These are phyloP conservation scores for Thermomucor indicae-seudaticae DNA, from an alignment of 371 early-diverging fungal genomes.

Conservation along the genomic window DNA sequence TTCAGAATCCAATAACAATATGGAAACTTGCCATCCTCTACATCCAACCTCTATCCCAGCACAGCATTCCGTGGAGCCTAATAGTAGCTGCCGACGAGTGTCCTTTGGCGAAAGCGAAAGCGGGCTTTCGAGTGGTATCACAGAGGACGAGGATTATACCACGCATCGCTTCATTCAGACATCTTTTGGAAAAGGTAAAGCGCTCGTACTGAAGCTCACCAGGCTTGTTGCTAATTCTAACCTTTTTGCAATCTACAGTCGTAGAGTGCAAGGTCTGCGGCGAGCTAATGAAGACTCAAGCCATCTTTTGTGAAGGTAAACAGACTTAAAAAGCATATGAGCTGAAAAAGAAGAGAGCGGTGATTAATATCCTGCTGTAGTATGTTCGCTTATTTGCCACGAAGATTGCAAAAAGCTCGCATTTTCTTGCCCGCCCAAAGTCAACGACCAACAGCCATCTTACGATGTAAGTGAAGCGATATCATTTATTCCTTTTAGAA, in stretches of 20 bases:
- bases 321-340: background rate
- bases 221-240: background rate
- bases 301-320: conserved; percentile 36
- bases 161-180: conserved; percentile 33
- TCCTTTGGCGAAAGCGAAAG: too few species aligned
- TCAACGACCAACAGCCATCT: conserved; percentile 28
- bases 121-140: background rate
- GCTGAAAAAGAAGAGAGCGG: background rate
- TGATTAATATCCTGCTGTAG: conserved; percentile 7
- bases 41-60: too few species aligned
- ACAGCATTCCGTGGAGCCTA: too few species aligned
- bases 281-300: conserved; percentile 17
- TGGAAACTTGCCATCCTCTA: too few species aligned
- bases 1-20: too few species aligned
- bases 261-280: conserved; percentile 42
- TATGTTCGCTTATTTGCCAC: conserved; percentile 38
- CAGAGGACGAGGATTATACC: too few species aligned
- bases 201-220: background rate
- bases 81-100: too few species aligned
- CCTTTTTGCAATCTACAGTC: conserved; percentile 14
- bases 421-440: conserved; percentile 26
- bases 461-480: conserved; percentile 25
- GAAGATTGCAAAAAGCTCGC: conserved; percentile 21
- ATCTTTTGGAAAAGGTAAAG: conserved; percentile 23
- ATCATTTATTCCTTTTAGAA: background rate